A percentile compares a stretch with the other conserved stretches of the same genome.
These are phyloP conservation scores for Xylariomycetidae sp. DNA, from an alignment of 2,329 filamentous ascomycete species.

Conservation along the genomic window DNA sequence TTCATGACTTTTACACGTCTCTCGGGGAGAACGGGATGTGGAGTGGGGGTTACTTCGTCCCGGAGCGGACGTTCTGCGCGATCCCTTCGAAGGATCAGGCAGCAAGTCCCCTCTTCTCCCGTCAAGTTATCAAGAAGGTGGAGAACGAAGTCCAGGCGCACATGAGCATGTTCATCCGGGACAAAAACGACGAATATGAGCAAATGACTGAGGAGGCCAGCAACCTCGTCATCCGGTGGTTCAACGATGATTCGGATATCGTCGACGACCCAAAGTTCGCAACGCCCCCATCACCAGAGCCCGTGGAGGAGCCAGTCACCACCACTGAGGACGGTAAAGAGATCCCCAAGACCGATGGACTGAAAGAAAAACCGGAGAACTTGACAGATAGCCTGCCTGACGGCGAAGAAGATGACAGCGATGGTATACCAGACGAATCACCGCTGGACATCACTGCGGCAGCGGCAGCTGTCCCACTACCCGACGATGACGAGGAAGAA, in stretches of 20 bases:
- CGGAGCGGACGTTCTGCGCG: conserved; percentile 74
- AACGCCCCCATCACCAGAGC: conserved; percentile 32
- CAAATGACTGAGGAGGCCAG: conserved; percentile 55
- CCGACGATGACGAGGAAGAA: conserved; percentile 31
- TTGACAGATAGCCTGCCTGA: not conserved
- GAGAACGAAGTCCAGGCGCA: conserved; percentile 70
- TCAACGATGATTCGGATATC: conserved; percentile 37
- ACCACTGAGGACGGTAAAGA: conserved; percentile 27
- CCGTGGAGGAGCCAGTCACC: conserved; percentile 26
- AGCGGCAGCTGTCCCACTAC: conserved; percentile 42
- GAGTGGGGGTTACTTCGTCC: conserved; percentile 53
- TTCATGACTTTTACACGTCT: conserved; percentile 70
- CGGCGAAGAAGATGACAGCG: conserved; percentile 7
- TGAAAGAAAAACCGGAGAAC: conserved; percentile 6
- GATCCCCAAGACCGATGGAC: conserved; percentile 21
- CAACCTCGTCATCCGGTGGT: conserved; percentile 53
- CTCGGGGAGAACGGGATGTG: conserved; percentile 66
- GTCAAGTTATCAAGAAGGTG: conserved; percentile 56
- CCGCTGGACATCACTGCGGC: conserved; percentile 49
- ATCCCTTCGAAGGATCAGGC: conserved; percentile 49
- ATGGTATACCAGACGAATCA: conserved; percentile 32
- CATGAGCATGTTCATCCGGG: conserved; percentile 56
- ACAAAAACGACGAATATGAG: conserved; percentile 58
- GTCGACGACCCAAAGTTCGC: conserved; percentile 43
- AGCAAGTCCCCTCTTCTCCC: conserved; percentile 38